Percentiles rank a stretch among this genome's conserved stretches.
Evolutionary conservation across 345 rosid species (phyloP).

Genomic region (Acer yangbiense): DNA sequence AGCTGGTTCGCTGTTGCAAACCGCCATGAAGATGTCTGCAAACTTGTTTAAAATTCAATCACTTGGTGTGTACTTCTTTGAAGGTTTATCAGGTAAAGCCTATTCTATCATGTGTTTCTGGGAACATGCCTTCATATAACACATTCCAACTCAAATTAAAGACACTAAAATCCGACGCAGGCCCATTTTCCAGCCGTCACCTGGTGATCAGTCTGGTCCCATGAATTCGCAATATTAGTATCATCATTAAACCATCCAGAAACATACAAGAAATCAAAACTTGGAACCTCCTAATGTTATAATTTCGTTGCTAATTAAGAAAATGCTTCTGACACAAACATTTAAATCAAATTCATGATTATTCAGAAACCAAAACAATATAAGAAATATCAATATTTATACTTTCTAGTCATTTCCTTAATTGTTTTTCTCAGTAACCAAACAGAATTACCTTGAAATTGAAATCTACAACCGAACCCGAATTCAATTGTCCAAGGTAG

Average conservation of each 20-base stretch:
- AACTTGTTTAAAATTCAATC: conserved; percentile 2
- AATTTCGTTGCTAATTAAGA: neutral
- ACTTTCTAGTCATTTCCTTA: too few species aligned
- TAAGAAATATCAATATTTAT: neutral
- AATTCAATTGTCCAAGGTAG: too few species aligned
- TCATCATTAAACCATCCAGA: conserved; percentile 13
- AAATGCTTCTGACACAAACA: neutral
- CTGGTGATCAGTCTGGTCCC: conserved; percentile 26
- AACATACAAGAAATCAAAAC: neutral
- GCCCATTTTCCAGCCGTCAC: conserved; percentile 28
- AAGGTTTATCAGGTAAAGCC: neutral
- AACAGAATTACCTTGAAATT: conserved; percentile 32
- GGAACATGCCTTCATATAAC: neutral
- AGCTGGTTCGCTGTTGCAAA: conserved; percentile 42
- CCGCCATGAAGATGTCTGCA: conserved; percentile 7
- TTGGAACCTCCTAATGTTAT: neutral
- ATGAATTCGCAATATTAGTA: conserved; percentile 1
- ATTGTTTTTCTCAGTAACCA: conserved; percentile 1
- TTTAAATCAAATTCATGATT: neutral
- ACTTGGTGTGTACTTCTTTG: neutral
- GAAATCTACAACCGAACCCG: neutral
- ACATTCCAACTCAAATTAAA: conserved; percentile 40
- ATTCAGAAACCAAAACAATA: neutral
- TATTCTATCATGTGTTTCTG: neutral
- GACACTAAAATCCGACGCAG: conserved; percentile 18